A percentile compares a stretch with the other conserved stretches of the same genome.
These are phyloP conservation scores for Amoebophrya sp. DNA, from an alignment of 169 alveolate genomes.

Conservation along the genomic window DNA sequence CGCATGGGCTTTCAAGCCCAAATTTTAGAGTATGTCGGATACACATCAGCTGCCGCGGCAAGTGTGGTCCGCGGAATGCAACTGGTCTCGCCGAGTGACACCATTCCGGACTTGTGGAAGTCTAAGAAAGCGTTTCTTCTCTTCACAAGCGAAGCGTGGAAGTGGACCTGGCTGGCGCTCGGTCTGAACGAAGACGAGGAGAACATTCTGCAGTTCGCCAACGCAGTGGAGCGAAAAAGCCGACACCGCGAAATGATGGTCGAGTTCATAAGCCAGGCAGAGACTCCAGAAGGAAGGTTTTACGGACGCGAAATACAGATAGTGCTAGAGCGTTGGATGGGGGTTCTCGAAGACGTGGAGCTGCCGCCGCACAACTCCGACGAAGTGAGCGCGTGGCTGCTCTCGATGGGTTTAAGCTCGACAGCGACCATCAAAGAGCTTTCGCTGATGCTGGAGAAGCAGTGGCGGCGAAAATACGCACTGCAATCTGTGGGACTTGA, in stretches of 20 bases:
- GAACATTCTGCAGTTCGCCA: background rate
- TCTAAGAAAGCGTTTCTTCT: background rate
- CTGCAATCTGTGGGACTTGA: background rate
- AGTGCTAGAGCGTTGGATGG: background rate
- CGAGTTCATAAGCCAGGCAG: background rate
- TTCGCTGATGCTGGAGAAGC: background rate
- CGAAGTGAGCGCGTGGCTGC: background rate
- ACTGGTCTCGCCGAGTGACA: background rate
- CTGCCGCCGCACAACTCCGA: background rate
- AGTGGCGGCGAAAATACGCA: background rate
- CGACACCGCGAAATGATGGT: background rate
- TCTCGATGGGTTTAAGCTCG: background rate
- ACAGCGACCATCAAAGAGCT: background rate
- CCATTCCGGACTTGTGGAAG: background rate
- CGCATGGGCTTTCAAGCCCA: background rate
- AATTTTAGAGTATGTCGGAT: background rate
- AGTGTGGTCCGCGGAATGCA: background rate
- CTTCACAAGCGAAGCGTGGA: background rate
- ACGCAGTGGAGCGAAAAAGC: background rate
- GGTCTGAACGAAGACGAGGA: background rate
- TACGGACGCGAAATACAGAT: background rate
- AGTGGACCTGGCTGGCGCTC: background rate
- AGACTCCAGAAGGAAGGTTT: no score
- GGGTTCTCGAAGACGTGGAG: background rate
- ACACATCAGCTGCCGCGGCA: background rate